phyloP scores from a whole-genome alignment of 441 rosid species.

The Pelargonium cotyledonis region DNA sequence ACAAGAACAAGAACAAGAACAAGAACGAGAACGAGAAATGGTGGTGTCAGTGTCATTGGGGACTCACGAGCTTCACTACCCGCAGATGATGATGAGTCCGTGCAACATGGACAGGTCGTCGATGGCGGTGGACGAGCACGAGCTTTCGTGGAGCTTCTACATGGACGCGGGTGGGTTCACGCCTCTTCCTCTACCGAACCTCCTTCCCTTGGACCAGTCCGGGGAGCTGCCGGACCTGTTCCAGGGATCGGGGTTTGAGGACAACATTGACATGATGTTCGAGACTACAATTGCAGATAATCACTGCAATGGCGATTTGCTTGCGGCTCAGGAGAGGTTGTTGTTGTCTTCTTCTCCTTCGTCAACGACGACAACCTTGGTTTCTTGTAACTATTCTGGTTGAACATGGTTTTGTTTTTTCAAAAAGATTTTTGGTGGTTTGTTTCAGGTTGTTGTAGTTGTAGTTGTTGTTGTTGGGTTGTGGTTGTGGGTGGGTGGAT shows the following conservation, averaged over 20 bases:
- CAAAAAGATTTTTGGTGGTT: neutral
- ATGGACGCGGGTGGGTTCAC: constrained; percentile 40
- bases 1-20: constrained; percentile 18
- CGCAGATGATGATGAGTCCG: constrained; percentile 1
- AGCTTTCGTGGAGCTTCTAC: constrained; percentile 53
- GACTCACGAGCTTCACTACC: neutral
- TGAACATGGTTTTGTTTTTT: constrained; percentile 21
- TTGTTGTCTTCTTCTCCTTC: constrained; percentile 31
- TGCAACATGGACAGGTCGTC: constrained; percentile 28
- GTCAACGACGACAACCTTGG: constrained; percentile 37
- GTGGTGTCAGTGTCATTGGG: neutral
- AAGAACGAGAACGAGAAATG: neutral
- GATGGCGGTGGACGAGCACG: constrained; percentile 33
- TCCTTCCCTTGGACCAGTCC: constrained; percentile 30
- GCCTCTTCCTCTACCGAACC: constrained; percentile 33
- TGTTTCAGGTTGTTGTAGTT: neutral
- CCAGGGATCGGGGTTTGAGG: constrained; percentile 56
- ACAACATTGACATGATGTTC: constrained; percentile 67
- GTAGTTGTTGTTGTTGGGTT: neutral
- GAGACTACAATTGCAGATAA: constrained; percentile 17
- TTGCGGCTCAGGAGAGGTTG: constrained; percentile 19
- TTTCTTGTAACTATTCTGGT: constrained; percentile 47
- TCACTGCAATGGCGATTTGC: too few relatives aligned
- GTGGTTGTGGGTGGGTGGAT: constrained; percentile 1
- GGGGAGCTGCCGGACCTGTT: constrained; percentile 56